phyloP scores from a whole-genome alignment of 2,329 filamentous ascomycete species.

The Cercospora canescens region DNA sequence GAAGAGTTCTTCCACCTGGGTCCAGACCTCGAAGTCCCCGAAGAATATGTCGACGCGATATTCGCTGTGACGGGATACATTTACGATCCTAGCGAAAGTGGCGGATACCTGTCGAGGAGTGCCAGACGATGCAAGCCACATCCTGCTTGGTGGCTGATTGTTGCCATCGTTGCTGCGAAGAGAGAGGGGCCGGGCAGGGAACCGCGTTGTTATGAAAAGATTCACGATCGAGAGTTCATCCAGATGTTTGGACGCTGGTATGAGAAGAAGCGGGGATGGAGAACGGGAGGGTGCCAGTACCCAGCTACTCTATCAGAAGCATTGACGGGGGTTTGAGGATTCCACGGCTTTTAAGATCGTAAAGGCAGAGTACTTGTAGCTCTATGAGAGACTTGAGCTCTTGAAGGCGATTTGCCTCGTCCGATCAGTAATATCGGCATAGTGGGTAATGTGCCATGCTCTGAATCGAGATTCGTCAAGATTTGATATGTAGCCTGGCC shows the following conservation, averaged over 20 bases:
- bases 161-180: neutral
- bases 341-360: too few species aligned
- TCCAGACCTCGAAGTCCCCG: neutral
- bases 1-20: neutral
- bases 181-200: neutral
- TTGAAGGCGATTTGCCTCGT: too few species aligned
- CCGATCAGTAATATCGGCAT: too few species aligned
- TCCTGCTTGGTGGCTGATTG: neutral
- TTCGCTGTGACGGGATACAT: neutral
- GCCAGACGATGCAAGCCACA: neutral
- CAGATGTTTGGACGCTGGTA: neutral
- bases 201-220: neutral
- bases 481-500: too few species aligned
- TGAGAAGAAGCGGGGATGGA: neutral
- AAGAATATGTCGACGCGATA: neutral
- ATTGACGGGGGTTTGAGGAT: neutral
- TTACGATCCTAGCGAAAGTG: neutral
- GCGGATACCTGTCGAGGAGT: neutral
- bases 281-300: neutral
- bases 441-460: too few species aligned
- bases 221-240: neutral
- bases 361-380: too few species aligned
- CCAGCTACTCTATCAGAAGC: neutral
- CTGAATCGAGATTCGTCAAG: too few species aligned
- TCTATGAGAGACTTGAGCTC: too few species aligned